Evolutionary conservation across 352 stramenopile genomes (phyloP).

Genomic region (Aphanomyces astaci): DNA sequence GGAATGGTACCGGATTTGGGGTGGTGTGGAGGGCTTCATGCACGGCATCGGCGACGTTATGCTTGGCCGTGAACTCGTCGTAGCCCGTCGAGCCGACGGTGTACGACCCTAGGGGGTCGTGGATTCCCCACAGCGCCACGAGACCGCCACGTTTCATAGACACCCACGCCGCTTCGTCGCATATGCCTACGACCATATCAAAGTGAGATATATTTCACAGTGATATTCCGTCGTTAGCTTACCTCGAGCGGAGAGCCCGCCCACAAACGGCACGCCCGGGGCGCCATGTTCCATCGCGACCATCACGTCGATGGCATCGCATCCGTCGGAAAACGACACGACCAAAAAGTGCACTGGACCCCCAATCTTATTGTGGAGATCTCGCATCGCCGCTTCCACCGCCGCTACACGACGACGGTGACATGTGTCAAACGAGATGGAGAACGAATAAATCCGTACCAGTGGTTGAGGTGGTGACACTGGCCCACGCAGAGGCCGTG

Average conservation of each 20-base stretch:
- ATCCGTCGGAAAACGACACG: slow-evolving; percentile 76
- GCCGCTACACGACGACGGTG: slow-evolving; percentile 53
- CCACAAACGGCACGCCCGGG: slow-evolving; percentile 74
- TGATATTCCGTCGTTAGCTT: not conserved
- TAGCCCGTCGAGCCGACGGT: slow-evolving; percentile 74
- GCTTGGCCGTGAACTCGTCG: slow-evolving; percentile 62
- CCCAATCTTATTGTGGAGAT: slow-evolving; percentile 68
- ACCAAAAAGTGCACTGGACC: slow-evolving; percentile 79
- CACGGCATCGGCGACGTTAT: slow-evolving; percentile 67
- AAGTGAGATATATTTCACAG: not conserved
- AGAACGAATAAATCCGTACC: not conserved
- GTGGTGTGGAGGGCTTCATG: slow-evolving; percentile 37
- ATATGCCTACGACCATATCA: slow-evolving; percentile 40
- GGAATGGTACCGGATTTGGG: not conserved
- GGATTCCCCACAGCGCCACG: slow-evolving; percentile 78
- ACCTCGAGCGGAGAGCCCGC: slow-evolving; percentile 61
- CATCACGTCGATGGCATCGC: slow-evolving; percentile 65
- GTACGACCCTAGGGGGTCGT: slow-evolving; percentile 76
- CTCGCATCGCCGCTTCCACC: slow-evolving; percentile 67
- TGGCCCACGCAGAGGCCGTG: slow-evolving; percentile 10
- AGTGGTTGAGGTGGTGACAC: not conserved
- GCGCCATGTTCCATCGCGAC: slow-evolving; percentile 63
- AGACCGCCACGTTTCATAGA: slow-evolving; percentile 79
- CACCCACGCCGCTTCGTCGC: slow-evolving; percentile 81
- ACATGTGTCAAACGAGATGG: slow-evolving; percentile 47